Evolutionary conservation across 2,329 filamentous ascomycete species (phyloP).

Genomic region (Hypoxylon sp.): DNA sequence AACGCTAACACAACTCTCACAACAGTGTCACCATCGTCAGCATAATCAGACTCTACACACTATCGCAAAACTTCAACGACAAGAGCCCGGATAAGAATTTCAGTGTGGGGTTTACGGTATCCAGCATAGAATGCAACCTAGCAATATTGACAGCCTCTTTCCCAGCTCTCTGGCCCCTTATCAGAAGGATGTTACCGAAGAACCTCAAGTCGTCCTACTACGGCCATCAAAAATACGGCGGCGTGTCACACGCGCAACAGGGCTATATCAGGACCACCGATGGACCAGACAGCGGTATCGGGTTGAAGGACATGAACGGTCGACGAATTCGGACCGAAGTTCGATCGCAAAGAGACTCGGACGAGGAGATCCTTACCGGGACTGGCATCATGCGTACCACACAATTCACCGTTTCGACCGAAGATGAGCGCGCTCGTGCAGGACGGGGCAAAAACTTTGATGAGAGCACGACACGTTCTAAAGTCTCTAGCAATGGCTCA

Average conservation of each 20-base stretch:
- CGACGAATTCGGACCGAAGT: constrained; percentile 36
- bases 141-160: constrained; percentile 58
- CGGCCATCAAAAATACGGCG: constrained; percentile 40
- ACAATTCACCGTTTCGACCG: constrained; percentile 37
- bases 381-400: constrained; percentile 43
- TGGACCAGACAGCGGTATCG: constrained; percentile 25
- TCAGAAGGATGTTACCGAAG: constrained; percentile 50
- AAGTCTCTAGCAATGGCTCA: constrained; percentile 34
- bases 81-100: constrained; percentile 50
- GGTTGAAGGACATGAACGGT: constrained; percentile 35
- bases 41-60: constrained; percentile 50
- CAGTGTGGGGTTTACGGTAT: constrained; percentile 53
- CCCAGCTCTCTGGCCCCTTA: constrained; percentile 58
- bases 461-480: constrained; percentile 22
- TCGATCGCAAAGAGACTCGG: constrained; percentile 36
- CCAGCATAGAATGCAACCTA: constrained; percentile 57
- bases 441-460: constrained; percentile 7
- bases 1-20: constrained; percentile 10
- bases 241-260: constrained; percentile 34
- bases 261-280: constrained; percentile 43
- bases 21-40: constrained; percentile 51
- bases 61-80: constrained; percentile 46
- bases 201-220: constrained; percentile 48
- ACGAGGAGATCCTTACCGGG: constrained; percentile 45
- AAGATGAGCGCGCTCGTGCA: constrained; percentile 23